These are phyloP conservation scores for Candida oleophila DNA, from an alignment of 805 yeast genomes.

Conservation along the genomic window DNA sequence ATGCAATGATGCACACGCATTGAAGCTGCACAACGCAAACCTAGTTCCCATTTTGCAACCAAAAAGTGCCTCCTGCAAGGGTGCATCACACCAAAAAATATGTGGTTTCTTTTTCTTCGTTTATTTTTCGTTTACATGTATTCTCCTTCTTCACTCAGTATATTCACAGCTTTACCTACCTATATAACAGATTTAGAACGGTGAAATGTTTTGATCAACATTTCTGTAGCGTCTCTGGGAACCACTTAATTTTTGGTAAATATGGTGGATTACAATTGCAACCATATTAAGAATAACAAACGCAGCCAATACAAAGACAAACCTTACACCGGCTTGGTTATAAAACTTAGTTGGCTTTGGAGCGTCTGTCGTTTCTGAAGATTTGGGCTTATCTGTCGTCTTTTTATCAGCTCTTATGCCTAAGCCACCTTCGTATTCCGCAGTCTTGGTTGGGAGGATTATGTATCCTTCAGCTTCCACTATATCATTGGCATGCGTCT, in stretches of 20 bases:
- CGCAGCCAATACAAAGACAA: constrained; percentile 34
- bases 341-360: constrained; percentile 12
- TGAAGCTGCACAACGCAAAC: too few species aligned
- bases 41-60: too few species aligned
- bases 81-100: too few species aligned
- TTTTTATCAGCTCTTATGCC: neutral
- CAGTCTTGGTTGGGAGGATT: neutral
- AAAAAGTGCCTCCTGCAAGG: too few species aligned
- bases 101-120: neutral
- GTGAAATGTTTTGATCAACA: constrained; percentile 35
- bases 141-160: too few species aligned
- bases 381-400: neutral
- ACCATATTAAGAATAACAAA: constrained; percentile 33
- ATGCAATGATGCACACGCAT: too few species aligned
- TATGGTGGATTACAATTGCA: constrained; percentile 38
- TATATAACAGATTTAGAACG: constrained; percentile 21
- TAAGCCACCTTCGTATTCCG: neutral
- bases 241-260: constrained; percentile 27
- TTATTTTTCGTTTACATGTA: too few species aligned
- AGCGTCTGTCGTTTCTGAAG: neutral
- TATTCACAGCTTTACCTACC: too few species aligned
- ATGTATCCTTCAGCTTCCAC: neutral
- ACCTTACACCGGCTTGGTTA: constrained; percentile 27
- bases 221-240: constrained; percentile 31
- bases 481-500: neutral